phyloP scores from a whole-genome alignment of 2,329 filamentous ascomycete genomes.

The Pyricularia sp. region DNA sequence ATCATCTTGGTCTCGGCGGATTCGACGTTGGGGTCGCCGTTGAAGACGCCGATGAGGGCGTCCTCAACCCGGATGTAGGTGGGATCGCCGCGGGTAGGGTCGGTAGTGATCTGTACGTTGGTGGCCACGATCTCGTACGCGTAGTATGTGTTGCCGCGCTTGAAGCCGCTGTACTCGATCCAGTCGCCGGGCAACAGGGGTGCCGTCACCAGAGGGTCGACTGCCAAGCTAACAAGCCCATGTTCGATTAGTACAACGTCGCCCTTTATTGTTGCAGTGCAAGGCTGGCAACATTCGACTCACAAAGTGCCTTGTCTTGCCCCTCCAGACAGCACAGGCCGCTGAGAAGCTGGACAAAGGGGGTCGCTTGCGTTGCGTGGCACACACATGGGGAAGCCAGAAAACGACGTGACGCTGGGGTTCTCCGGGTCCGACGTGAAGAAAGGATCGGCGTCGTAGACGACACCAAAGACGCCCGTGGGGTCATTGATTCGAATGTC shows the following conservation, averaged over 20 bases:
- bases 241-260: not conserved
- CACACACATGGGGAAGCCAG: constrained; percentile 40
- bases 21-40: not conserved
- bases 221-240: not conserved
- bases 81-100: not conserved
- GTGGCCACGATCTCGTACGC: not conserved
- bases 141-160: not conserved
- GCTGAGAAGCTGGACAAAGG: not conserved
- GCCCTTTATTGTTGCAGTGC: not conserved
- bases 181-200: not conserved
- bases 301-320: not conserved
- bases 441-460: constrained; percentile 23
- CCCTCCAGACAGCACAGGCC: not conserved
- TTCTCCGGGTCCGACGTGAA: constrained; percentile 37
- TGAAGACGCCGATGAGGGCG: not conserved
- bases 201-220: not conserved
- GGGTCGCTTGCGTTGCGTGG: constrained; percentile 21
- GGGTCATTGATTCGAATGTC: constrained; percentile 23
- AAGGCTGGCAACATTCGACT: not conserved
- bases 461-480: constrained; percentile 27
- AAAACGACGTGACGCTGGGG: constrained; percentile 34
- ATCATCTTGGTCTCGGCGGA: not conserved
- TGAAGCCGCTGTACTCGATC: not conserved
- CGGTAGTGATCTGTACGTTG: not conserved
- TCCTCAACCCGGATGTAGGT: constrained; percentile 2